Percentiles rank a stretch among this genome's conserved stretches.
Evolutionary conservation across 2,329 filamentous ascomycete genomes (phyloP).

Genomic region (Boeremia lycopersici): DNA sequence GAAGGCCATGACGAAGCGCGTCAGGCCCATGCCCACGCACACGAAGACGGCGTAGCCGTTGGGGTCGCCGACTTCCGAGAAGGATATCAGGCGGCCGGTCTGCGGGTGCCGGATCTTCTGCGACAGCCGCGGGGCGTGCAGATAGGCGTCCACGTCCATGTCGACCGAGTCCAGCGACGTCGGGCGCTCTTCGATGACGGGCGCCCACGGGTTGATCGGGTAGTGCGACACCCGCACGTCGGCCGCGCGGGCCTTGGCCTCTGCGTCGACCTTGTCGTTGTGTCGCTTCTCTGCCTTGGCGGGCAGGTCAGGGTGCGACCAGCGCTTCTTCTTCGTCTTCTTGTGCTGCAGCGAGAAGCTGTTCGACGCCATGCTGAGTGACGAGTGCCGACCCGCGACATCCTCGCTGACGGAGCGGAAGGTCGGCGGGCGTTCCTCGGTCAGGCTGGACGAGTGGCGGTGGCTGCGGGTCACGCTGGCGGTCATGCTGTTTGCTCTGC

Average conservation of each 20-base stretch:
- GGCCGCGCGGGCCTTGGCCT: constrained; percentile 25
- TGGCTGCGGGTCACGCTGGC: constrained; percentile 30
- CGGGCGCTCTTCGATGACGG: constrained; percentile 72
- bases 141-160: constrained; percentile 82
- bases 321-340: constrained; percentile 46
- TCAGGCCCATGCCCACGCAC: constrained; percentile 97
- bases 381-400: constrained; percentile 35
- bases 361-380: constrained; percentile 32
- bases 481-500: constrained; percentile 31
- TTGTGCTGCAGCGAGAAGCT: constrained; percentile 39
- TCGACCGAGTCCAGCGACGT: constrained; percentile 86
- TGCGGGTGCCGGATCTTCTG: constrained; percentile 87
- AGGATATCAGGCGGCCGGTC: constrained; percentile 87
- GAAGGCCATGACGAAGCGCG: constrained; percentile 93
- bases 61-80: constrained; percentile 94
- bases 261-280: constrained; percentile 39
- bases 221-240: constrained; percentile 18
- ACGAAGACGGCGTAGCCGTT: constrained; percentile 92
- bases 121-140: constrained; percentile 81
- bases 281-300: constrained; percentile 45
- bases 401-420: constrained; percentile 42
- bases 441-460: constrained; percentile 37
- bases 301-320: constrained; percentile 50
- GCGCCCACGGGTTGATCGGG: constrained; percentile 18
- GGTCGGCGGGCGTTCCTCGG: constrained; percentile 25